Percentiles rank a stretch among this genome's conserved stretches.
These are phyloP conservation scores for Nannochloropsis salina DNA, from an alignment of 108 stramenopile genomes.

Conservation along the genomic window DNA sequence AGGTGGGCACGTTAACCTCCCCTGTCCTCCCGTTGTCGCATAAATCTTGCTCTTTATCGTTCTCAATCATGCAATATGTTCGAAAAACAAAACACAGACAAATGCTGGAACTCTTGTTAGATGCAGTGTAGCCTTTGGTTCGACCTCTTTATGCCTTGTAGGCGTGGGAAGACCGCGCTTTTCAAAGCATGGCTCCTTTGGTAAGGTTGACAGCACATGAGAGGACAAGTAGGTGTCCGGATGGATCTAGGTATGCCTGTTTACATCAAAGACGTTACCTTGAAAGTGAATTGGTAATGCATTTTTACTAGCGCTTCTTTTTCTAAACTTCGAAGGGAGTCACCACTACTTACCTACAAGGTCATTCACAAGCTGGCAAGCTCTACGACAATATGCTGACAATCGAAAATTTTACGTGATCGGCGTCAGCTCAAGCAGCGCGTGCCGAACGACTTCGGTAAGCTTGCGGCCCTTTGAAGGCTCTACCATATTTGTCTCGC, in stretches of 20 bases:
- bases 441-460: background rate
- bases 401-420: background rate
- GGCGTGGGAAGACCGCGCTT: constrained; percentile 6
- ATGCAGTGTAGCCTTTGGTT: background rate
- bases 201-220: too few relatives aligned
- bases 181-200: background rate
- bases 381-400: background rate
- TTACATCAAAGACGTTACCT: too few relatives aligned
- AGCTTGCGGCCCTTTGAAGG: background rate
- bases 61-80: background rate
- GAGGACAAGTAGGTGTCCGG: too few relatives aligned
- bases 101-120: background rate
- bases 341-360: background rate
- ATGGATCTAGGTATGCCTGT: too few relatives aligned
- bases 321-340: background rate
- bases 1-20: background rate
- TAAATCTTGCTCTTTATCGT: background rate
- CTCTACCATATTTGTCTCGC: background rate
- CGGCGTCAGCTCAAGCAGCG: background rate
- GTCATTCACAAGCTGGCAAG: background rate
- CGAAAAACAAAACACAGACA: background rate
- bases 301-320: too few relatives aligned
- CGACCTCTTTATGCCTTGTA: background rate
- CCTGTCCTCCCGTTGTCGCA: background rate
- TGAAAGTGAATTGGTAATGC: too few relatives aligned